Evolutionary conservation across 495 filamentous ascomycete genomes (phyloP), one percentile per base, ranked within the genome.

Genomic region (Penicillium crystallinum): DNA sequence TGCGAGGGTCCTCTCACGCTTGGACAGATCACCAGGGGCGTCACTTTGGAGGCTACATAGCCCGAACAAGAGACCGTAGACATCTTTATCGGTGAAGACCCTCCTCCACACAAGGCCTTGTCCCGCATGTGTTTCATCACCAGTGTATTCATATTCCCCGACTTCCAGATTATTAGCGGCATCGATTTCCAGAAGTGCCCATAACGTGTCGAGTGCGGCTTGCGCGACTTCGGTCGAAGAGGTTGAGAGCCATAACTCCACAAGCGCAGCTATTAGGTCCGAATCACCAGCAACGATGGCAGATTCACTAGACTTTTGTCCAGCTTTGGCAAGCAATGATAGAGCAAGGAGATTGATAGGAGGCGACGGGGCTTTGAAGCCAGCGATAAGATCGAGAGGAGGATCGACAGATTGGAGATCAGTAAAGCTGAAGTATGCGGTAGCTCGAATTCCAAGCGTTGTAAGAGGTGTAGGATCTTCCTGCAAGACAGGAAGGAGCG

Each of bases 71-170:
- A 84, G 68, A 0, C 72, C 67, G 58, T 92, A 91, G 6, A 89
- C 74, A 55, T 84, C 77, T 29, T 70, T 72, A 55, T 90, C 84
- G 0, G 73, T 71, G 59, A 95, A 87, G 0, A 91, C 58, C 27
- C 86, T 77, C 52, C 82, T 74, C 89, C 88, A 92, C 63, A 93
- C 71, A 0, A 81, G 70, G 3, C 85, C 86, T 38, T 86, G 81
- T n/a, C 85, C 85, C 31, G 76, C 69, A 29, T 66, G 60, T 17
- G 49, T 64, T 40, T 69, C 63, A 46, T 71, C 67, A 33, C 40
- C 51, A 6, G 59, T 46, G 18, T 60, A 58, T 31, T 74, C 68
- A 33, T 73, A 66, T 47, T 78, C 76, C 7, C 71, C 77, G 21
- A 69, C 73, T 46, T 78, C 75, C 14, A 69, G 55, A 1, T 68